Evolutionary conservation across 2,329 filamentous ascomycete genomes (phyloP).

Genomic region (Neurospora sp.): DNA sequence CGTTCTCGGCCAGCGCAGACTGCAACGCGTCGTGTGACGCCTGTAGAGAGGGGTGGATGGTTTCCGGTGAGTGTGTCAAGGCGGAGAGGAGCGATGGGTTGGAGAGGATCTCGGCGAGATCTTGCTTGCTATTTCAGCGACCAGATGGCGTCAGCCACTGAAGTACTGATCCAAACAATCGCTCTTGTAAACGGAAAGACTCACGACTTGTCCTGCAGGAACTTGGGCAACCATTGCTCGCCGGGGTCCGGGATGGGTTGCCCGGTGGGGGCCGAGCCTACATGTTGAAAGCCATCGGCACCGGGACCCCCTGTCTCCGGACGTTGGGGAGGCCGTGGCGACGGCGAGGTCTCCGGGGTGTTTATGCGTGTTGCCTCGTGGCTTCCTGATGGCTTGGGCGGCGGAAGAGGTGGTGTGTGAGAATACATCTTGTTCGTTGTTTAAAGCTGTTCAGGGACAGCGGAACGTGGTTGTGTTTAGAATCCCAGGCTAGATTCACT

Average conservation of each 20-base stretch:
- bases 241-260: constrained; percentile 45
- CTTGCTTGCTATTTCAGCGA: constrained; percentile 52
- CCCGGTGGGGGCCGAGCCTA: background rate
- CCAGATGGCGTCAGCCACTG: background rate
- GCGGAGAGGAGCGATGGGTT: constrained; percentile 58
- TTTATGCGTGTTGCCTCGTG: constrained; percentile 58
- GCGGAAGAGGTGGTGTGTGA: constrained; percentile 55
- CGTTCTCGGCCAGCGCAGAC: constrained; percentile 58
- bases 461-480: background rate
- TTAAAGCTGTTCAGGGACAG: background rate
- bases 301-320: background rate
- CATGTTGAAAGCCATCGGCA: background rate
- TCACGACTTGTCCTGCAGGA: constrained; percentile 74
- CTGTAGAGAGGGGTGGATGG: constrained; percentile 61
- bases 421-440: constrained; percentile 30
- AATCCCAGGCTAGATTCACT: background rate
- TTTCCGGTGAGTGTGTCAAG: constrained; percentile 57
- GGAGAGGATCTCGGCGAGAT: constrained; percentile 61
- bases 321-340: constrained; percentile 23
- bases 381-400: constrained; percentile 63
- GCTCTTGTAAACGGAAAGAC: constrained; percentile 18
- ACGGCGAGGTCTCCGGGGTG: constrained; percentile 45
- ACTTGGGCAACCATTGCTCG: constrained; percentile 68
- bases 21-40: constrained; percentile 56
- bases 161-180: background rate